Base-by-base conservation (phyloP, 2,329 filamentous ascomycete genomes). In the Emergomyces orientalis region DNA sequence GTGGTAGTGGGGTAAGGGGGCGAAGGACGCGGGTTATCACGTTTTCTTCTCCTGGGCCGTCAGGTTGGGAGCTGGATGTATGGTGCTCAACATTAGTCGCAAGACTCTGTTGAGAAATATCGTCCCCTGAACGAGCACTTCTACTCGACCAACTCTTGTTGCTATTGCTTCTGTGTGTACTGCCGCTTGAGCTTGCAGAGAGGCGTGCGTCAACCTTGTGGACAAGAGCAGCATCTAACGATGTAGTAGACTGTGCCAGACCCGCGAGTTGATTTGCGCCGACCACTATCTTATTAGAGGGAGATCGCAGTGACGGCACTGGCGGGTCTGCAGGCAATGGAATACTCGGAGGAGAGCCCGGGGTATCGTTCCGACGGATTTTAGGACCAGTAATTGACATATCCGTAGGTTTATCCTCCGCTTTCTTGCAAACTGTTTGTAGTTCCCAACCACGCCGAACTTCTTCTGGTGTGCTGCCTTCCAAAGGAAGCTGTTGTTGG, bases 271-370 rank as follows among this genome's bases (percentile, higher is more conserved):
- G 49, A 22, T 60, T 47, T 13, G 55, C 32, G 13, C n/a, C 32
- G 8, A 27, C 22, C 17, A 41, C 2, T 25, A 19, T 60, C 56
- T 34, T 59, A 57, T 43, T 60, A 45, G 47, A 45, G 30, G 34
- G 32, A 55, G 39, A 49, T 27, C 49, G 34, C 22, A 55, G 34
- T 6, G 47, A 54, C 8, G 27, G 19, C 19, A 66, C 61, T 1
- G 67, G 67, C n/a, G 68, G 68, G 52, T 67, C 64, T 14, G 62
- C 61, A 2, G 68, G 68, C 34, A 70, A 63, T 13, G 67, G 68
- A 34, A 69, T 63, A 5, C 57, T 61, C 22, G 68, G 68, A 34
- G 67, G 65, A 30, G 63, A 47, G n/a, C 62, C 47, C 41, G 64
- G 66, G 19, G 49, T 19, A 19, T 63, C 62, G 41, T 63, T 64